Evolutionary conservation across 2,329 filamentous ascomycete genomes (phyloP), one percentile per base, ranked within the genome.

Genomic region (Raffaelea deltoideospora): DNA sequence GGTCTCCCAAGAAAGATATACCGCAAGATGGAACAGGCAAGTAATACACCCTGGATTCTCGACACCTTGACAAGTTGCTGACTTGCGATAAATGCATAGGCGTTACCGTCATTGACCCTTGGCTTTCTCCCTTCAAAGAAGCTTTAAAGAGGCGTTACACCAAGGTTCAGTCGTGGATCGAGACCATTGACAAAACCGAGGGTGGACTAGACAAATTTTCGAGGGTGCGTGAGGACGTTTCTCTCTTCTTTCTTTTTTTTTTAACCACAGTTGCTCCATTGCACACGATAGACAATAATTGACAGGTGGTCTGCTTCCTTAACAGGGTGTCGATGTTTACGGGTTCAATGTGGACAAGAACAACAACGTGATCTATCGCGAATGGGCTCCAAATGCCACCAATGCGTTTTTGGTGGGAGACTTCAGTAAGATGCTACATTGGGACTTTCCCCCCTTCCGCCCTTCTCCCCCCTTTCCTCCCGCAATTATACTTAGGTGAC

Each of bases 351-450:
- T 90, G 41, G 69, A 79, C 52, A 64, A 73, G 37, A 76, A 93
- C 50, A 84, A 84, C 55, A 86, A 87, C 56, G 85, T 98, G 46
- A 66, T 69, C 40, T 98, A 98, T 59, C 73, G 85, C 48, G 90
- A 98, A 69, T 98, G 90, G 90, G 90, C 90, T 1, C 87, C 90
- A 20, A 92, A 86, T 63, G 88, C 86, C 37, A 65, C 74, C 29
- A 69, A 81, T 51, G 90, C 90, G 34, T 86, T 77, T 54, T 69
- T 98, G 36, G 79, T 93, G 48, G 90, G 90, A 43, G 90, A 96
- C 48, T 98, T 96, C 67, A 98, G 81, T 87, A 64, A 47, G 76
- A 4, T 10, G 14, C n/a, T n/a, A n/a, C n/a, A n/a, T n/a, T n/a
- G n/a, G n/a, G n/a, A n/a, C n/a, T n/a, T n/a, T n/a, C n/a, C n/a